These are phyloP conservation scores for Phlyctochytrium arcticum DNA, from an alignment of 192 early-diverging fungal genomes.

Conservation along the genomic window DNA sequence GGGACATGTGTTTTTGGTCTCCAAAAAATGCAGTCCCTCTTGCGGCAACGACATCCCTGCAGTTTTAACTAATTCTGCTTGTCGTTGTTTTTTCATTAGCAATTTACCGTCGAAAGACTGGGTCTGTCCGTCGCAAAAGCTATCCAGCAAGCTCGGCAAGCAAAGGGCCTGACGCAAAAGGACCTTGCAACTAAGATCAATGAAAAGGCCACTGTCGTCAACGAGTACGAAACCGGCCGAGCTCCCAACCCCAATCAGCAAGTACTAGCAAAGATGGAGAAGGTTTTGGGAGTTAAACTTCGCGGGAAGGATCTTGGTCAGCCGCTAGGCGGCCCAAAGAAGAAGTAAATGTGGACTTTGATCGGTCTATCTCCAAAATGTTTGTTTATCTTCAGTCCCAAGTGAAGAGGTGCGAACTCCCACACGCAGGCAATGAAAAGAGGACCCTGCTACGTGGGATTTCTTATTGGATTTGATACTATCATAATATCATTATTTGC, in stretches of 20 bases:
- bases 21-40: too few species aligned
- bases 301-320: conserved; percentile 62
- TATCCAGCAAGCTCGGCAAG: conserved; percentile 75
- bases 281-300: conserved; percentile 82
- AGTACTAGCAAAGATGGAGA: conserved; percentile 84
- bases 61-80: too few species aligned
- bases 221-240: conserved; percentile 85
- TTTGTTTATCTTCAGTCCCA: too few species aligned
- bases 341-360: background rate
- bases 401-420: too few species aligned
- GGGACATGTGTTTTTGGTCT: too few species aligned
- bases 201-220: conserved; percentile 86
- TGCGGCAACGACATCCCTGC: background rate
- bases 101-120: conserved; percentile 55
- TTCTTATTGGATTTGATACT: too few species aligned
- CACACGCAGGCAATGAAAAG: too few species aligned
- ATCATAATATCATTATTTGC: too few species aligned
- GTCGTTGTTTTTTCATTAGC: conserved; percentile 20
- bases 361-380: too few species aligned
- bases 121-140: conserved; percentile 70
- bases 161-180: conserved; percentile 79
- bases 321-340: conserved; percentile 22
- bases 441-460: too few species aligned
- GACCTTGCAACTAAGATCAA: conserved; percentile 83
- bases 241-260: conserved; percentile 86